Base-by-base conservation (phyloP, 352 stramenopile genomes). In the Thalassiosira ordinaria region DNA sequence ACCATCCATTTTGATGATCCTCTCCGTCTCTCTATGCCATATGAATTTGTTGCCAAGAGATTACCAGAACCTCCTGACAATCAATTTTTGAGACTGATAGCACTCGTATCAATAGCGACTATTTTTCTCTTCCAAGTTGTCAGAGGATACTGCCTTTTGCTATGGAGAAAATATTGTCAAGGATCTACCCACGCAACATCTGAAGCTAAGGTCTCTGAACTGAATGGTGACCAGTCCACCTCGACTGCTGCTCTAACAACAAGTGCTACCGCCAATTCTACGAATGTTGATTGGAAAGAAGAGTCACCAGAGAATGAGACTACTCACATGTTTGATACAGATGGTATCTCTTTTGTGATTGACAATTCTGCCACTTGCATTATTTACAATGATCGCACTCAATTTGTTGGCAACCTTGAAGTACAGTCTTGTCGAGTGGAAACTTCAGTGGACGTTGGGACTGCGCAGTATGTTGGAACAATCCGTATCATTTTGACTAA, bases 331-430 rank as follows among this genome's bases (percentile, higher is more conserved):
- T 71, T 60, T 22, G 62, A 71, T 14, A 51, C 46, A n/a, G 44
- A 61, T 56, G 46, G 46, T 13, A 61, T 71, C 11, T 47, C 46
- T 26, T 60, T 71, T 22, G 27, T 71, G 1, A 47, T 71, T 52
- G 62, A 71, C 24, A 61, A 71, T 31, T 71, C 62, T 35, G 46
- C 46, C 1, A 61, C 62, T 18, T 56, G 46, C 9, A 71, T 61
- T 9, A 71, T 61, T 27, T 39, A 2, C 27, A 71, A 71, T 22
- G 29, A 51, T 1, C 46, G 18, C 0, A 39, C 11, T 16, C 29
- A 49, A 0, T 71, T 71, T 37, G 47, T 71, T 4, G 61, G 46
- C 1, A 11, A 60, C 1, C 31, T 61, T 26, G 2, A 5, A 0
- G 4, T 31, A 11, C 2, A 37, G 4, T 37, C 20, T 13, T 16